Conservation (phyloP, 768 basidiomycete genomes). For the Termitomyces sp. region DNA sequence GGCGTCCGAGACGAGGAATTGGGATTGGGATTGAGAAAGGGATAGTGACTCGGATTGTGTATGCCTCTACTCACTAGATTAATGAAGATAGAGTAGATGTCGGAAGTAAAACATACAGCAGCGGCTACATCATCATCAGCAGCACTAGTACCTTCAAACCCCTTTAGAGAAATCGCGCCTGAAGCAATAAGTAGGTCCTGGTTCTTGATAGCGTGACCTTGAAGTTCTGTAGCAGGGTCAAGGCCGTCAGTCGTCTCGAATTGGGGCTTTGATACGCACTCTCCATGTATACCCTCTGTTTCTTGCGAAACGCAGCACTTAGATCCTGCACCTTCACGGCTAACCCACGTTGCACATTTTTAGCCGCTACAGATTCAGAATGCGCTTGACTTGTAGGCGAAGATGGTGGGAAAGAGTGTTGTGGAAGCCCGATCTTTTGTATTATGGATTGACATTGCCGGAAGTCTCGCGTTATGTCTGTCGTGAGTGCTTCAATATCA, state of each 20-base stretch:
- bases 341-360: conserved; percentile 92
- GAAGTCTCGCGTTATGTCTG: conserved; percentile 86
- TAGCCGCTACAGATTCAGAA: conserved; percentile 63
- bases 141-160: conserved; percentile 76
- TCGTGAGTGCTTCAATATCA: conserved; percentile 85
- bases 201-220: conserved; percentile 97
- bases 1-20: conserved; percentile 32
- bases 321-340: conserved; percentile 96
- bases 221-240: conserved; percentile 48
- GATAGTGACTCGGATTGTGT: conserved; percentile 30
- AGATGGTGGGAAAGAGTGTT: conserved; percentile 63
- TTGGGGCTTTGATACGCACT: conserved; percentile 53
- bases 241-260: not conserved
- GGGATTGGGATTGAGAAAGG: conserved; percentile 30
- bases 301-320: conserved; percentile 90
- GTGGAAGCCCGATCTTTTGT: conserved; percentile 61
- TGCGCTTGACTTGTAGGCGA: conserved; percentile 31
- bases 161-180: conserved; percentile 73
- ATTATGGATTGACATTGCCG: conserved; percentile 60
- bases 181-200: conserved; percentile 91
- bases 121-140: conserved; percentile 90
- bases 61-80: conserved; percentile 17
- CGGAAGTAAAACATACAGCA: conserved; percentile 48
- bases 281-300: conserved; percentile 97
- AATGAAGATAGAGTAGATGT: conserved; percentile 7